These are phyloP conservation scores for Sporothrix luriei DNA, from an alignment of 2,329 filamentous ascomycete genomes.

Conservation along the genomic window DNA sequence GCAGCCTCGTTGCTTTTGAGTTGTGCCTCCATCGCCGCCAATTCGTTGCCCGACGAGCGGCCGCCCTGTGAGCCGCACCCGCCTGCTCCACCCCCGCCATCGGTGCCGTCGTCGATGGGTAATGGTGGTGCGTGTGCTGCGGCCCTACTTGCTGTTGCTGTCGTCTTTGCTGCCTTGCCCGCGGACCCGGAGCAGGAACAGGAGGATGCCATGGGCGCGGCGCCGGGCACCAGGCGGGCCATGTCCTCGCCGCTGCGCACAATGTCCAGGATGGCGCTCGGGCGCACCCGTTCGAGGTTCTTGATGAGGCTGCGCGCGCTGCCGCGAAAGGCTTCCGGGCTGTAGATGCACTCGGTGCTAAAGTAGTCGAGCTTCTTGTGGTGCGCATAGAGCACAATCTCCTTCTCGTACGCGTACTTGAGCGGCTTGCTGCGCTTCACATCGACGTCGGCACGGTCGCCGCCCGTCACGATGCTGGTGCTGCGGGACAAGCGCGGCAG, in stretches of 20 bases:
- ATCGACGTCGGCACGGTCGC: constrained; percentile 79
- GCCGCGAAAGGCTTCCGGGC: constrained; percentile 92
- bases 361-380: constrained; percentile 98
- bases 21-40: constrained; percentile 78
- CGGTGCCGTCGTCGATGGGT: constrained; percentile 6
- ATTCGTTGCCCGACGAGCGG: constrained; percentile 69
- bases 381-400: constrained; percentile 96
- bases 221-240: constrained; percentile 76
- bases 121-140: background rate
- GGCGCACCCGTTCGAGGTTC: constrained; percentile 87
- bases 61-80: constrained; percentile 76
- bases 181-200: constrained; percentile 29
- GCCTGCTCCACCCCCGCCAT: constrained; percentile 45
- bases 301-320: constrained; percentile 92
- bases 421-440: constrained; percentile 95
- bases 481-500: constrained; percentile 82
- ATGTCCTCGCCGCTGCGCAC: constrained; percentile 95
- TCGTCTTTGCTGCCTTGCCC: background rate
- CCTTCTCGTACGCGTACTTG: constrained; percentile 98
- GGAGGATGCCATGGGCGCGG: constrained; percentile 43
- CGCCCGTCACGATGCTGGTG: constrained; percentile 84
- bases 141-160: background rate
- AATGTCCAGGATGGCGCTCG: constrained; percentile 92
- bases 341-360: constrained; percentile 97
- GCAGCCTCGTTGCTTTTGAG: constrained; percentile 66